Conservation (phyloP, 1,139 yeast species). For the Kluyveromyces sp. region DNA sequence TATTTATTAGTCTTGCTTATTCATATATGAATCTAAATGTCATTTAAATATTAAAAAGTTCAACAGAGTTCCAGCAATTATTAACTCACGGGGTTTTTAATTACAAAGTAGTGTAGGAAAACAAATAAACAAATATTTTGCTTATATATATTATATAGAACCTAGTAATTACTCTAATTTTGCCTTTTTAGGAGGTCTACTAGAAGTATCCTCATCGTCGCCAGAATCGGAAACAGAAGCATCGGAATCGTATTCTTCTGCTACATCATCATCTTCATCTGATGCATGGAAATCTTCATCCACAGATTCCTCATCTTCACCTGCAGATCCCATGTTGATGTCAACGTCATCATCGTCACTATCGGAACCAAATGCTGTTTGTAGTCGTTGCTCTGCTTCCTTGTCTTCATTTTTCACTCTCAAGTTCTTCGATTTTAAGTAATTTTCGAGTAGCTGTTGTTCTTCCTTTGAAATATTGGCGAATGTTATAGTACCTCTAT, state of each 20-base stretch:
- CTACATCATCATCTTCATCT: constrained; percentile 59
- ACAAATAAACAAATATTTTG: neutral
- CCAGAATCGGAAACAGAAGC: constrained; percentile 42
- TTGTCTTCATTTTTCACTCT: constrained; percentile 83
- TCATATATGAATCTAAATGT: neutral
- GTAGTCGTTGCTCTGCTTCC: constrained; percentile 73
- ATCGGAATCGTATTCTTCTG: constrained; percentile 83
- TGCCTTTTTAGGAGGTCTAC: constrained; percentile 30
- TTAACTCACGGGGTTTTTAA: too few species aligned
- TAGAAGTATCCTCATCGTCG: constrained; percentile 37
- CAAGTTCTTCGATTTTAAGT: constrained; percentile 68
- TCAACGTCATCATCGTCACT: constrained; percentile 60
- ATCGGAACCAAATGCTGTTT: constrained; percentile 65
- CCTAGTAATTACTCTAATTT: constrained; percentile 18
- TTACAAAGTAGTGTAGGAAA: too few species aligned
- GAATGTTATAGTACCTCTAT: constrained; percentile 68
- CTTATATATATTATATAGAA: neutral
- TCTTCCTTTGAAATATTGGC: constrained; percentile 89
- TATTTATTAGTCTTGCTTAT: neutral
- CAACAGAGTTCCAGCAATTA: too few species aligned
- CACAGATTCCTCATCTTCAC: constrained; percentile 60
- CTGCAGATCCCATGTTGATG: constrained; percentile 64
- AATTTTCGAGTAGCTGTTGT: constrained; percentile 69
- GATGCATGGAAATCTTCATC: constrained; percentile 62
- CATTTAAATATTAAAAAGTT: neutral